Evolutionary conservation across 164 flowering plant genomes (phyloP).

Genomic region (Annona cherimola): DNA sequence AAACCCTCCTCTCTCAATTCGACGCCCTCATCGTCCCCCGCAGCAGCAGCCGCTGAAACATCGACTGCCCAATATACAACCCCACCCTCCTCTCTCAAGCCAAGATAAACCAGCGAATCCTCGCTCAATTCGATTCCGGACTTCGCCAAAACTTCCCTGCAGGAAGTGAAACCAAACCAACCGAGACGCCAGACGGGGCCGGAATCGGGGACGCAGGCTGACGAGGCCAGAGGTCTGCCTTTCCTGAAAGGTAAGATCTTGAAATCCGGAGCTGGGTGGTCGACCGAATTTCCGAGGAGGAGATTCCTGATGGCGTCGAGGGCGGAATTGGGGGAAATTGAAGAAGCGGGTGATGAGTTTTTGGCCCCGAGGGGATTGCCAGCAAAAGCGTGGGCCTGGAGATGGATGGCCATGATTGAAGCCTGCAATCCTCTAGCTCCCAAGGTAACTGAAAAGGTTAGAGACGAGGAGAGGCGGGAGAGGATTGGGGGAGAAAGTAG

Average conservation of each 20-base stretch:
- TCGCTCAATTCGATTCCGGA: constrained; percentile 37
- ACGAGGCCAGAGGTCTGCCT: constrained; percentile 64
- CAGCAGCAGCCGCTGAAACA: constrained; percentile 38
- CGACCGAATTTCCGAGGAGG: constrained; percentile 24
- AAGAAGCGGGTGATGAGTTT: constrained; percentile 43
- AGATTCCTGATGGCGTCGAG: constrained; percentile 48
- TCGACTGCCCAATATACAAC: constrained; percentile 79
- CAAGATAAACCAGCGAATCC: constrained; percentile 64
- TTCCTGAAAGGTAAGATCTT: constrained; percentile 46
- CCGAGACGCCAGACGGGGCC: constrained; percentile 65
- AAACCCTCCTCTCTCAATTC: constrained; percentile 38
- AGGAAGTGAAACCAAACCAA: constrained; percentile 63
- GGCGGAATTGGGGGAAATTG: constrained; percentile 46
- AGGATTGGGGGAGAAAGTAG: constrained; percentile 9
- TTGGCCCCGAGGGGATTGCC: constrained; percentile 61
- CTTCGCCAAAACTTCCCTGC: constrained; percentile 33
- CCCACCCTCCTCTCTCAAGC: constrained; percentile 34
- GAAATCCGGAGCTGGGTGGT: constrained; percentile 19
- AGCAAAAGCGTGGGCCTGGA: constrained; percentile 63
- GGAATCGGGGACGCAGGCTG: constrained; percentile 12
- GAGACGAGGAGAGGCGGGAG: constrained; percentile 4
- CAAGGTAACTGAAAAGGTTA: constrained; percentile 9
- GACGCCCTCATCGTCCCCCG: constrained; percentile 21
- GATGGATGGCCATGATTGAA: constrained; percentile 43
- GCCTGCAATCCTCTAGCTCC: neutral